phyloP scores from a whole-genome alignment of 1,139 yeast species.

The Groenewaldozyma sp. region DNA sequence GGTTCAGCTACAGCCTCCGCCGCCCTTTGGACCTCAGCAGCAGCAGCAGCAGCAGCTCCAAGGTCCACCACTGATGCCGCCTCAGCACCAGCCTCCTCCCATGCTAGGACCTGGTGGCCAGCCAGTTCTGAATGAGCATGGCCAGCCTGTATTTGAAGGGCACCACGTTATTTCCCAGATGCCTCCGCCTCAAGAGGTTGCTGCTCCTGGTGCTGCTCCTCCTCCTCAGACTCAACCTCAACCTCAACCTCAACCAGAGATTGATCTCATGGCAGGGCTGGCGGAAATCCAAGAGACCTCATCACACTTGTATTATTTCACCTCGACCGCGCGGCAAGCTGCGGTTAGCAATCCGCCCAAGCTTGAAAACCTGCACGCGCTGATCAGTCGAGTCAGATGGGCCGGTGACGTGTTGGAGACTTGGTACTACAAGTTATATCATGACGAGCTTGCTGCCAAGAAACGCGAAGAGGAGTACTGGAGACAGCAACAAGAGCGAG shows the following conservation, averaged over 20 bases:
- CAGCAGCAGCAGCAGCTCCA: conserved; percentile 3
- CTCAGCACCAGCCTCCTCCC: no score
- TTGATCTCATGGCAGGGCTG: conserved; percentile 11
- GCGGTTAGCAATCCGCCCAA: conserved; percentile 11
- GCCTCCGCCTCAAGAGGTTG: not conserved
- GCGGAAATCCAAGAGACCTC: conserved; percentile 19
- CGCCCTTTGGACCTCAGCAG: not conserved
- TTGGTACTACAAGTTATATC: conserved; percentile 17
- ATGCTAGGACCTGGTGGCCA: no score
- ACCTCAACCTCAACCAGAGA: no score
- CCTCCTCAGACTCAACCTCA: conserved; percentile 1
- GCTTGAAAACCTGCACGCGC: conserved; percentile 15
- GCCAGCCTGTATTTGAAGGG: no score
- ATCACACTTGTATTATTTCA: conserved; percentile 16
- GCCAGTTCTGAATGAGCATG: no score
- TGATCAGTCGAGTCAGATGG: conserved; percentile 13
- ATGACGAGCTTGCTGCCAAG: conserved; percentile 7
- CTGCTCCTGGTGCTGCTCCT: not conserved
- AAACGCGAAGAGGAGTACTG: conserved; percentile 2
- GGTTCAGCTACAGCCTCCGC: conserved; percentile 1
- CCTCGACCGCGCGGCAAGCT: conserved; percentile 10
- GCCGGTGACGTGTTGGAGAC: conserved; percentile 16
- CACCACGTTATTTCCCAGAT: not conserved
- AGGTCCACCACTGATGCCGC: not conserved
- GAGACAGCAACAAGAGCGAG: not conserved